Conservation (phyloP, 257 asterid genomes). For the Capsicum pubescens region DNA sequence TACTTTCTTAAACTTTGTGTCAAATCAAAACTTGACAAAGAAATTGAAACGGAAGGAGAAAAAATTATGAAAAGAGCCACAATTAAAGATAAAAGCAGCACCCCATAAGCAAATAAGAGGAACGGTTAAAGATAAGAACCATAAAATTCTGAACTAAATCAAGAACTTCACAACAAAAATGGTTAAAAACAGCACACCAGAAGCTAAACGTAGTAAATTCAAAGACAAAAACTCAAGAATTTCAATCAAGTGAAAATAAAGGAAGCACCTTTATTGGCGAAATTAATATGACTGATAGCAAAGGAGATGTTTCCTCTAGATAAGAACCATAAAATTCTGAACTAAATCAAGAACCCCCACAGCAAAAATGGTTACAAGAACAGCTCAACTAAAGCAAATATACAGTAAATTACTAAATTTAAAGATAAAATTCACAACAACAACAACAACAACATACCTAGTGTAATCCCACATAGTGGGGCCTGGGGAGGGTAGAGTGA, state of each 20-base stretch:
- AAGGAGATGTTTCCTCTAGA: not conserved
- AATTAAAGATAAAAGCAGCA: not conserved
- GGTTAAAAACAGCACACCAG: constrained; percentile 7
- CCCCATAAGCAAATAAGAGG: not conserved
- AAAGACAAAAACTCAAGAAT: not conserved
- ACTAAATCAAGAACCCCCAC: constrained; percentile 11
- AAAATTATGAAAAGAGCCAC: not conserved
- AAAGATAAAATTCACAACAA: not conserved
- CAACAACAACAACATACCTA: no score
- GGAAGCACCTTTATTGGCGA: not conserved
- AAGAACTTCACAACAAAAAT: constrained; percentile 11
- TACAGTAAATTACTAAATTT: not conserved
- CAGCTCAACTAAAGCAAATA: not conserved
- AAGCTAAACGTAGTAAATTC: not conserved
- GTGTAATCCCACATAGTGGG: no score
- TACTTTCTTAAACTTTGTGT: no score
- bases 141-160: not conserved
- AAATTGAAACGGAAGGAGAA: not conserved
- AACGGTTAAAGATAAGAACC: not conserved
- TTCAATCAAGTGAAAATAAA: not conserved
- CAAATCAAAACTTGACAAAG: no score
- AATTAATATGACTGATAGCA: not conserved
- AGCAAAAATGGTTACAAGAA: not conserved
- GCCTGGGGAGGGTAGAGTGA: no score
- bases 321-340: not conserved